Evolutionary conservation across 768 basidiomycete genomes (phyloP).

Genomic region (Tubosaeta sp.): DNA sequence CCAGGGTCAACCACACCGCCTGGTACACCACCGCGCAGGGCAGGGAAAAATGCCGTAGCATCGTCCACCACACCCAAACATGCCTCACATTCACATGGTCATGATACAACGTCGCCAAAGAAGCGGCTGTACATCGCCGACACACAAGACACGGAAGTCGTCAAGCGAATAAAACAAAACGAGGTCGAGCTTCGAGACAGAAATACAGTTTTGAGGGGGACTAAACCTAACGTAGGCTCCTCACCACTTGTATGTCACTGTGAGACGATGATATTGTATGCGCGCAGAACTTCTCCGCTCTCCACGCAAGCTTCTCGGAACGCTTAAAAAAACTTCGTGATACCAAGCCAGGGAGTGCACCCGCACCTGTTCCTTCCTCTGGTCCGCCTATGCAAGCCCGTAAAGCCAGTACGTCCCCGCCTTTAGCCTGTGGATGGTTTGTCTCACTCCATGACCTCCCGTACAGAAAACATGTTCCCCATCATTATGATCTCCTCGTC

Average conservation of each 20-base stretch:
- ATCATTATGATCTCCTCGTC: constrained; percentile 97
- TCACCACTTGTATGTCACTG: neutral
- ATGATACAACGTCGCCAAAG: constrained; percentile 39
- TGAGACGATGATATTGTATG: neutral
- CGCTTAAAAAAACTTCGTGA: constrained; percentile 79
- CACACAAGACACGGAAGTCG: constrained; percentile 71
- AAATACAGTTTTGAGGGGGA: constrained; percentile 78
- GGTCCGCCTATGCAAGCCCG: constrained; percentile 45
- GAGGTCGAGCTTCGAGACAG: constrained; percentile 82
- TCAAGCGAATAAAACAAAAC: constrained; percentile 73
- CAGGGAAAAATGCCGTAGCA: constrained; percentile 6
- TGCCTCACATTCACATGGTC: constrained; percentile 16
- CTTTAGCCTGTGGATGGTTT: neutral
- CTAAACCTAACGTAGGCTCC: constrained; percentile 71
- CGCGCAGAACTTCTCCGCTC: constrained; percentile 74
- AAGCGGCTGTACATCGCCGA: constrained; percentile 83
- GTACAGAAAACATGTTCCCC: constrained; percentile 70
- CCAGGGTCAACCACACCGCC: constrained; percentile 58
- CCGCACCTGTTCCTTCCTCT: constrained; percentile 37
- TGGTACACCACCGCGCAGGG: constrained; percentile 46
- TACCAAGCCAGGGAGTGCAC: constrained; percentile 47
- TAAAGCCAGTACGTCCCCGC: constrained; percentile 58
- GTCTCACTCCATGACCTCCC: too few species aligned
- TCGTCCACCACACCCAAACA: constrained; percentile 24
- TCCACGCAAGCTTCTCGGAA: constrained; percentile 63